Percentiles rank a stretch among this genome's conserved stretches.
Conservation (phyloP, 805 yeast species). For the Ogataea thermomethanolica region DNA sequence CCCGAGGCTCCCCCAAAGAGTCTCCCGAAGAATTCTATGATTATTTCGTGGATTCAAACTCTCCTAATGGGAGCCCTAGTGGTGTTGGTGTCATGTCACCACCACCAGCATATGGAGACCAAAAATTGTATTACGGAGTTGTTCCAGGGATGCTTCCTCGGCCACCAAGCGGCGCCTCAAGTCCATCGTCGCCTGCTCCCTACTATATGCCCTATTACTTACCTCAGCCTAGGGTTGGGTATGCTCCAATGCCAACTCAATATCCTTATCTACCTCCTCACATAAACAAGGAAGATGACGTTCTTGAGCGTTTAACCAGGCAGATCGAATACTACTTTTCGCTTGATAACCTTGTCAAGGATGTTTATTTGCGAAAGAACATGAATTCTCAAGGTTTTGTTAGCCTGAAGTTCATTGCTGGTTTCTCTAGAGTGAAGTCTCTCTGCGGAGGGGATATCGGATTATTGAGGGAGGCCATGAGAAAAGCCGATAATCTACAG, state of each 20-base stretch:
- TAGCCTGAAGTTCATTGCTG: conserved; percentile 51
- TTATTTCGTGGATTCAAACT: background rate
- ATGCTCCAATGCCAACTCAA: conserved; percentile 8
- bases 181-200: conserved; percentile 9
- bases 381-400: conserved; percentile 75
- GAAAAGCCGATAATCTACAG: conserved; percentile 30
- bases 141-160: conserved; percentile 11
- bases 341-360: conserved; percentile 79
- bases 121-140: conserved; percentile 13
- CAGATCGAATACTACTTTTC: conserved; percentile 90
- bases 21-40: conserved; percentile 1
- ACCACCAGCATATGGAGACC: conserved; percentile 17
- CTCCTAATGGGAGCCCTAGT: background rate
- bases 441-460: conserved; percentile 47
- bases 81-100: conserved; percentile 6
- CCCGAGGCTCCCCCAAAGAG: conserved; percentile 16
- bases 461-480: conserved; percentile 33
- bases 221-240: conserved; percentile 10
- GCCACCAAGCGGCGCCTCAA: conserved; percentile 6
- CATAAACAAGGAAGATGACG: conserved; percentile 12
- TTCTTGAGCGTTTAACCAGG: conserved; percentile 20
- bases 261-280: conserved; percentile 1
- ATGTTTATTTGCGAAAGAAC: conserved; percentile 70
- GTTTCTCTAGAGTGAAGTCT: conserved; percentile 68
- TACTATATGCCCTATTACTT: conserved; percentile 14